Evolutionary conservation across 768 basidiomycete species (phyloP).

Genomic region (Macrolepiota fuliginosa): DNA sequence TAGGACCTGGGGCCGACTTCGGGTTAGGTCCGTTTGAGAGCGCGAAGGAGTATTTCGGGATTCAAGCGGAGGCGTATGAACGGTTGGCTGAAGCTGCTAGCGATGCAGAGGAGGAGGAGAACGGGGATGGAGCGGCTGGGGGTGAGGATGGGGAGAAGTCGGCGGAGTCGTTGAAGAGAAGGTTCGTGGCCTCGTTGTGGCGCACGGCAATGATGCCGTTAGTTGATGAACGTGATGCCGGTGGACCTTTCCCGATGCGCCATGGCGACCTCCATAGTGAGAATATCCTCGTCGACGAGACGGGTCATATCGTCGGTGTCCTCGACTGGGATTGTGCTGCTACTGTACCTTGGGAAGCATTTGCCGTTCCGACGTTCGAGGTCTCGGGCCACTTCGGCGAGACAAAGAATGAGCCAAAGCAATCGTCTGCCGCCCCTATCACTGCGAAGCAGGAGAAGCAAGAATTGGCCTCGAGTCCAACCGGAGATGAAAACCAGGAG

Average conservation of each 20-base stretch:
- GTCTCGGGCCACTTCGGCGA: conserved; percentile 37
- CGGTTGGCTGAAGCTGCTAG: conserved; percentile 33
- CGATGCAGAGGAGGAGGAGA: conserved; percentile 25
- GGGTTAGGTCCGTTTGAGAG: conserved; percentile 38
- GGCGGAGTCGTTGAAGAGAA: conserved; percentile 31
- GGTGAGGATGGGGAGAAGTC: conserved; percentile 10
- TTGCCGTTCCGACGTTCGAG: conserved; percentile 40
- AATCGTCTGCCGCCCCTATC: not conserved
- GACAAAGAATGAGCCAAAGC: conserved; percentile 19
- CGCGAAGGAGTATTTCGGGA: conserved; percentile 36
- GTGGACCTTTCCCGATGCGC: conserved; percentile 39
- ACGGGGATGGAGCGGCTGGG: conserved; percentile 12
- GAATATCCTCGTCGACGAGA: conserved; percentile 37
- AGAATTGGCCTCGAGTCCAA: not conserved
- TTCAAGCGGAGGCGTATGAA: conserved; percentile 40
- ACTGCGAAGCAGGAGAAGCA: not conserved
- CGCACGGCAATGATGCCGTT: conserved; percentile 40
- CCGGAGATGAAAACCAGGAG: not conserved
- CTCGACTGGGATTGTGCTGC: conserved; percentile 43
- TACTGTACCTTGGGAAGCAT: conserved; percentile 43
- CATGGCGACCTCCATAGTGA: conserved; percentile 42
- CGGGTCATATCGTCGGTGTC: conserved; percentile 39
- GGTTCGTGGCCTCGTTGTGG: conserved; percentile 38
- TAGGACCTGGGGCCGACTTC: conserved; percentile 41
- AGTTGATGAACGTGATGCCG: conserved; percentile 34